Percentiles rank a stretch among this genome's conserved stretches.
Evolutionary conservation across 2,329 filamentous ascomycete species (phyloP).

Genomic region (Zalaria obscura): DNA sequence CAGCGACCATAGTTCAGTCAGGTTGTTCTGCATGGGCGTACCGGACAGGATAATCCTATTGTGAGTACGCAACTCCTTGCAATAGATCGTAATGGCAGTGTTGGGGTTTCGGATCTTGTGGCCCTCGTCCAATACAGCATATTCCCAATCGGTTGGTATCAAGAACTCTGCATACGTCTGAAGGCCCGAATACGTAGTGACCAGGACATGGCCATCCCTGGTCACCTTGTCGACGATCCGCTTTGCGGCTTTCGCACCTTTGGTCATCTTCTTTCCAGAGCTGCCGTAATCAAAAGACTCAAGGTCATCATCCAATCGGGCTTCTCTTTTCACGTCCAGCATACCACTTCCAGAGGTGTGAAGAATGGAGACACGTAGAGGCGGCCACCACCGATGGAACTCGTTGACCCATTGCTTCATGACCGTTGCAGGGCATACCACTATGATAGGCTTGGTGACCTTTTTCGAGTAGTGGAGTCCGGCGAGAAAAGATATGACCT

Average conservation of each 20-base stretch:
- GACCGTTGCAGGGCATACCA: slow-evolving; percentile 88
- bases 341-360: slow-evolving; percentile 95
- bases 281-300: slow-evolving; percentile 33
- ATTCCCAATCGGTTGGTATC: slow-evolving; percentile 77
- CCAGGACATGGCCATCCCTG: slow-evolving; percentile 75
- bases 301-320: slow-evolving; percentile 47
- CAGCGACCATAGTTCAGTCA: slow-evolving; percentile 88
- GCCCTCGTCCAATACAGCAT: slow-evolving; percentile 88
- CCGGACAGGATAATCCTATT: slow-evolving; percentile 90
- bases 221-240: slow-evolving; percentile 72
- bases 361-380: slow-evolving; percentile 85
- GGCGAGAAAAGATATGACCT: slow-evolving; percentile 70
- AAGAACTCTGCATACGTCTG: slow-evolving; percentile 79
- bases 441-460: slow-evolving; percentile 69
- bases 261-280: slow-evolving; percentile 23
- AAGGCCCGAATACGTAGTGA: slow-evolving; percentile 93
- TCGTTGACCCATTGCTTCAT: slow-evolving; percentile 98
- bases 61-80: slow-evolving; percentile 81
- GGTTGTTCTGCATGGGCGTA: slow-evolving; percentile 94
- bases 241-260: slow-evolving; percentile 55
- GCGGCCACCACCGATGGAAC: slow-evolving; percentile 98
- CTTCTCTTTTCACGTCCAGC: slow-evolving; percentile 58
- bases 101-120: slow-evolving; percentile 98
- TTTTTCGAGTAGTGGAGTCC: slow-evolving; percentile 84
- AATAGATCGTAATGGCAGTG: slow-evolving; percentile 83